Percentiles rank a stretch among this genome's conserved stretches.
These are phyloP conservation scores for Tremellales sp. DNA, from an alignment of 1,284 basidiomycete species.

Conservation along the genomic window DNA sequence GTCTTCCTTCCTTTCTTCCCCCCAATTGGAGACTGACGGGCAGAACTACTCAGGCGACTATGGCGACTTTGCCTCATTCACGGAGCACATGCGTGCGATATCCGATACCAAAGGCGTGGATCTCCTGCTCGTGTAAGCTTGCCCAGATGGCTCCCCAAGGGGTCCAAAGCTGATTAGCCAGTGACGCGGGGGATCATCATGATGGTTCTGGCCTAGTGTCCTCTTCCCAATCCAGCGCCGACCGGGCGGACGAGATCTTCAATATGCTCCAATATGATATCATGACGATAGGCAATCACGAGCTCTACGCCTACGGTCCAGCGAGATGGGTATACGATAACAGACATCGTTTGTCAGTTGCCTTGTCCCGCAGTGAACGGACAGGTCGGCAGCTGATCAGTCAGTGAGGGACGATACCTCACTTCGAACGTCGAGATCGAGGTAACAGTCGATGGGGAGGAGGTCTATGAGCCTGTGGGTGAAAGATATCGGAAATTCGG, in stretches of 20 bases:
- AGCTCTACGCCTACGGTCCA: constrained; percentile 73
- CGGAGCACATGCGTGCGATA: constrained; percentile 70
- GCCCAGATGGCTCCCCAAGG: neutral
- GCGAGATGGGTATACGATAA: constrained; percentile 74
- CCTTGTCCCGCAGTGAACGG: neutral
- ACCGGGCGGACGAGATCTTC: constrained; percentile 71
- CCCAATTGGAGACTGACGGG: neutral
- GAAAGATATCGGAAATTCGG: no score
- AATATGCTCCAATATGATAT: constrained; percentile 73
- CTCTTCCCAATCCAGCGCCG: constrained; percentile 54
- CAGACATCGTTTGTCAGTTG: constrained; percentile 51
- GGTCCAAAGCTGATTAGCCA: constrained; percentile 3
- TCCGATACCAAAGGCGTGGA: constrained; percentile 51
- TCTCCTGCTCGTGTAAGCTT: constrained; percentile 38
- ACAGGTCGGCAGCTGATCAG: neutral
- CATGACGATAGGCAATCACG: constrained; percentile 83
- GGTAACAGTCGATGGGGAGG: neutral
- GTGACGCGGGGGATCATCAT: constrained; percentile 58
- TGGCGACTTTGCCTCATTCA: constrained; percentile 76
- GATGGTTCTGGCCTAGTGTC: constrained; percentile 57
- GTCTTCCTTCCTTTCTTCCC: constrained; percentile 6
- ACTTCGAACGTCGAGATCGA: constrained; percentile 84
- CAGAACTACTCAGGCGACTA: constrained; percentile 59
- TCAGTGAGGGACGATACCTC: constrained; percentile 67
- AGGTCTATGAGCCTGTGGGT: no score